These are phyloP conservation scores for Hypoxylon sp. DNA, from an alignment of 2,329 filamentous ascomycete genomes.

Conservation along the genomic window DNA sequence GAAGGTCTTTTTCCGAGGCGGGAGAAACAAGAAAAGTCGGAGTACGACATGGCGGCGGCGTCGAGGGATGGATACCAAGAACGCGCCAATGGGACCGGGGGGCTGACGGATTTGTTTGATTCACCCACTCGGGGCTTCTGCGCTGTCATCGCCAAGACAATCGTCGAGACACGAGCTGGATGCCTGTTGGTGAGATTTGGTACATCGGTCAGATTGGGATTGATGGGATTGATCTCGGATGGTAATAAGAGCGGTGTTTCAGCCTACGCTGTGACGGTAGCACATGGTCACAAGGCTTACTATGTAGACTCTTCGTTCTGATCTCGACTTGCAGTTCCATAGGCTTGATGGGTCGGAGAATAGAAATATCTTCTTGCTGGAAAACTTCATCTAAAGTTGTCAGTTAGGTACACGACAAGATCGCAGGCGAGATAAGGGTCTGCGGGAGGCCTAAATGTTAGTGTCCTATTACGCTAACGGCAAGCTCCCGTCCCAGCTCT, in stretches of 20 bases:
- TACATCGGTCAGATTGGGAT: background rate
- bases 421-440: background rate
- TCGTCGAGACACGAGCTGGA: slow-evolving; percentile 1
- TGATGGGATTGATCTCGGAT: background rate
- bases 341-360: background rate
- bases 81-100: background rate
- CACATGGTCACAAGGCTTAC: background rate
- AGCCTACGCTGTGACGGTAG: background rate
- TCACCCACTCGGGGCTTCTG: slow-evolving; percentile 13
- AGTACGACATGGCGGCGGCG: background rate
- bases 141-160: slow-evolving; percentile 25
- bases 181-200: background rate
- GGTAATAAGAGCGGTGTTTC: slow-evolving; percentile 2
- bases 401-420: too few relatives aligned
- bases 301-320: background rate
- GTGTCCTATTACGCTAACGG: background rate
- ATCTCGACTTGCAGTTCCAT: background rate
- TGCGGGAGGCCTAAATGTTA: background rate
- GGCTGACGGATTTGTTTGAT: background rate
- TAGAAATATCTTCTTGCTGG: background rate
- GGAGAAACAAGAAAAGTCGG: slow-evolving; percentile 3
- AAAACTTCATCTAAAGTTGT: background rate
- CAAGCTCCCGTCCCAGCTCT: slow-evolving; percentile 2
- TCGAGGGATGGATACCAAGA: background rate
- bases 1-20: slow-evolving; percentile 9